phyloP scores from a whole-genome alignment of 768 basidiomycete species.

The Psilocybe tampanensis region DNA sequence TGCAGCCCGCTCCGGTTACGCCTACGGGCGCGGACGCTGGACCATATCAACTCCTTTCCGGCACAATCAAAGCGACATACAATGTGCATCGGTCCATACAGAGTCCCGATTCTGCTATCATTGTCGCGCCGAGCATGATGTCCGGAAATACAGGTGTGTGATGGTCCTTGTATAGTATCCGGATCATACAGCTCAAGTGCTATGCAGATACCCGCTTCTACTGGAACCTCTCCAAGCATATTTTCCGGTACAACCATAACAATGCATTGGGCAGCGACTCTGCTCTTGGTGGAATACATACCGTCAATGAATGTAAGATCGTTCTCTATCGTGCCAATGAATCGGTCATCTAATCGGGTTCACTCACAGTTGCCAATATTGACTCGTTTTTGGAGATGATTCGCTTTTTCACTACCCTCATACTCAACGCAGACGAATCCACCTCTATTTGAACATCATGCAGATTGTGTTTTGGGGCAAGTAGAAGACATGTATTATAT shows the following conservation, averaged over 20 bases:
- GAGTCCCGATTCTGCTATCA: constrained; percentile 34
- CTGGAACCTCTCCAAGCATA: constrained; percentile 58
- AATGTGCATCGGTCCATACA: constrained; percentile 46
- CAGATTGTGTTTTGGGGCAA: too few relatives aligned
- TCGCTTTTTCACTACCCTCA: constrained; percentile 63
- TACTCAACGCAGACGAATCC: constrained; percentile 70
- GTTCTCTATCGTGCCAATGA: neutral
- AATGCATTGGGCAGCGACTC: constrained; percentile 34
- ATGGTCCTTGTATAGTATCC: neutral
- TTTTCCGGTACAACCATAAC: constrained; percentile 68
- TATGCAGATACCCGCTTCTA: constrained; percentile 57
- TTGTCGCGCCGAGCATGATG: constrained; percentile 57
- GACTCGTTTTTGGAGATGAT: constrained; percentile 65
- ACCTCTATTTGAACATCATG: constrained; percentile 20
- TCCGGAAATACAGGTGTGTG: constrained; percentile 58
- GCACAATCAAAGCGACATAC: constrained; percentile 65
- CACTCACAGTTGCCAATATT: constrained; percentile 43
- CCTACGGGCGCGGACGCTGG: constrained; percentile 44
- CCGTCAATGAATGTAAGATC: constrained; percentile 68
- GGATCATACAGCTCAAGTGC: constrained; percentile 21
- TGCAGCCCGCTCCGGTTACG: constrained; percentile 73
- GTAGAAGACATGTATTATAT: too few relatives aligned
- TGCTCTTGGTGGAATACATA: constrained; percentile 54
- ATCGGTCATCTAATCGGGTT: constrained; percentile 11
- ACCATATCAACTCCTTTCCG: constrained; percentile 57